Conservation (phyloP, 495 filamentous ascomycete genomes). For the Terfezia boudieri region DNA sequence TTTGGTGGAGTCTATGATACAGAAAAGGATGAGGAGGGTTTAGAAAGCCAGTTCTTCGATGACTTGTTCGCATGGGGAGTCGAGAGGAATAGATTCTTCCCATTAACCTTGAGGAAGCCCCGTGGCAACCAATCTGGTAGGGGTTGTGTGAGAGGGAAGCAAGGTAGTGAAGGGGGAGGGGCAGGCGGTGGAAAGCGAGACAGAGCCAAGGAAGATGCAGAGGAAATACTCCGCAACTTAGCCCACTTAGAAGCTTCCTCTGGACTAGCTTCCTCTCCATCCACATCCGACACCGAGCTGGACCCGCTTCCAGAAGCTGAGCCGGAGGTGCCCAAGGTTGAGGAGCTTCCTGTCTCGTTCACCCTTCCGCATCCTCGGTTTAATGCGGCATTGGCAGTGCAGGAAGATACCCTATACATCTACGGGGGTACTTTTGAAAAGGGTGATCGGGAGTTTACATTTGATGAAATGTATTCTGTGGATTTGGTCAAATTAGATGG, state of each 20-base stretch:
- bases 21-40: constrained; percentile 79
- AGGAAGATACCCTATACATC: constrained; percentile 77
- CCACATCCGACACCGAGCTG: neutral
- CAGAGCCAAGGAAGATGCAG: constrained; percentile 62
- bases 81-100: constrained; percentile 85
- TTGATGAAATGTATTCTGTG: constrained; percentile 80
- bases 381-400: constrained; percentile 71
- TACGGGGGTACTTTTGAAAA: constrained; percentile 91
- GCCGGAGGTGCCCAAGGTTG: constrained; percentile 32
- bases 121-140: constrained; percentile 27
- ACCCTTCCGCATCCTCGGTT: constrained; percentile 75
- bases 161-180: constrained; percentile 21
- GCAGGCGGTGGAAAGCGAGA: constrained; percentile 39
- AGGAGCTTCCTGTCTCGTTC: constrained; percentile 32
- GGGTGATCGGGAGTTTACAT: constrained; percentile 79
- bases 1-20: constrained; percentile 94
- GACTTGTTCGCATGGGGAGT: constrained; percentile 73
- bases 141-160: constrained; percentile 8
- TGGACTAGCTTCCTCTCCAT: constrained; percentile 14
- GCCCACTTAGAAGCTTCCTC: constrained; percentile 54
- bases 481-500: constrained; percentile 84
- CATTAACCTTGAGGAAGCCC: constrained; percentile 49
- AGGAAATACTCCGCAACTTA: constrained; percentile 67
- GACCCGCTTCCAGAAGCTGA: constrained; percentile 22
- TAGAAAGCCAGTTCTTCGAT: constrained; percentile 93